phyloP scores from a whole-genome alignment of 345 rosid species.

The Melaleuca alternifolia region DNA sequence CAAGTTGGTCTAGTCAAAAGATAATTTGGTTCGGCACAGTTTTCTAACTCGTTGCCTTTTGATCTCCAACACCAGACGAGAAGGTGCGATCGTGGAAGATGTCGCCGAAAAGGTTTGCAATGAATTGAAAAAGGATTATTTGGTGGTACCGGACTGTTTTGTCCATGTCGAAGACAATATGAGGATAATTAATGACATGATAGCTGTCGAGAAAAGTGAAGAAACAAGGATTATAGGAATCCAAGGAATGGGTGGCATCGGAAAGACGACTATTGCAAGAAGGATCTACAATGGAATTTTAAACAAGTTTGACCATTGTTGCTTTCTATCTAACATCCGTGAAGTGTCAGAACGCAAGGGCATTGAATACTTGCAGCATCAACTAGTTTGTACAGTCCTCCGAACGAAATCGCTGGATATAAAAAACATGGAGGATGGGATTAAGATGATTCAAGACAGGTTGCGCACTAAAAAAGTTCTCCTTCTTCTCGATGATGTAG shows the following conservation, averaged over 20 bases:
- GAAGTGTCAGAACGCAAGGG: neutral
- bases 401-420: neutral
- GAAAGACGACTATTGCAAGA: neutral
- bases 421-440: neutral
- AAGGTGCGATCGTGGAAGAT: too few relatives aligned
- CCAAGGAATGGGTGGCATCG: neutral
- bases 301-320: accelerated
- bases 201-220: accelerated
- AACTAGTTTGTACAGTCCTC: neutral
- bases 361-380: neutral
- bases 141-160: accelerated
- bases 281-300: accelerated
- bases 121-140: neutral
- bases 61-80: too few relatives aligned
- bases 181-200: accelerated
- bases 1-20: neutral
- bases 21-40: neutral
- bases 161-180: accelerated
- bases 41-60: neutral
- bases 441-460: neutral
- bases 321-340: neutral
- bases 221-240: accelerated
- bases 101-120: too few relatives aligned
- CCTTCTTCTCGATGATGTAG: neutral
- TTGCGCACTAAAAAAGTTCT: neutral